phyloP scores from a whole-genome alignment of 108 stramenopile genomes.

The Cyclotella choctawhatcheeana region DNA sequence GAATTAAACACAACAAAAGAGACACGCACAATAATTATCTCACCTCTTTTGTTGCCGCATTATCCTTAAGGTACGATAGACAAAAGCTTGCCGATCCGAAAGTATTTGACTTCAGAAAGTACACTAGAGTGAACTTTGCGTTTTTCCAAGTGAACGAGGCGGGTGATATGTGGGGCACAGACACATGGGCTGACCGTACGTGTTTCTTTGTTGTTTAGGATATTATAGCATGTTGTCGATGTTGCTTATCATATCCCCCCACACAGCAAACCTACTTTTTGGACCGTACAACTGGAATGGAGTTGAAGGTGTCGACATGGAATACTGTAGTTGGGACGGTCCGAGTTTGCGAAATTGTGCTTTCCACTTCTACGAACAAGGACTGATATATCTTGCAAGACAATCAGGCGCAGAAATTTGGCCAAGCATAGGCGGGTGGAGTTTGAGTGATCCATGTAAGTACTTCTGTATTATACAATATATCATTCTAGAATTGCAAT shows the following conservation, averaged over 20 bases:
- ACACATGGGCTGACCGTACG: neutral
- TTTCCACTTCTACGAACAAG: neutral
- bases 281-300: slow-evolving; percentile 1
- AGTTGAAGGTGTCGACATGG: neutral
- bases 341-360: neutral
- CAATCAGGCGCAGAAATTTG: slow-evolving; percentile 7
- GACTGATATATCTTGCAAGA: slow-evolving; percentile 16
- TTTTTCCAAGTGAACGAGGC: slow-evolving; percentile 36
- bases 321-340: slow-evolving; percentile 15
- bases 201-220: neutral
- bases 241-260: neutral
- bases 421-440: slow-evolving; percentile 22
- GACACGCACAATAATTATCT: too few species aligned
- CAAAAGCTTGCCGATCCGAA: slow-evolving; percentile 18
- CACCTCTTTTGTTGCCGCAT: too few species aligned
- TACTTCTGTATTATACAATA: too few species aligned
- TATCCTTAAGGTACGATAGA: too few species aligned
- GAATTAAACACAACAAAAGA: too few species aligned
- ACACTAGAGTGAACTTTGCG: slow-evolving; percentile 40
- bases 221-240: neutral
- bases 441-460: slow-evolving; percentile 13
- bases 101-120: slow-evolving; percentile 29
- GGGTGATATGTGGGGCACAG: slow-evolving; percentile 41
- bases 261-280: neutral
- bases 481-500: too few species aligned